Conservation (phyloP, 1,139 yeast genomes). For the Meyerozyma carpophila region DNA sequence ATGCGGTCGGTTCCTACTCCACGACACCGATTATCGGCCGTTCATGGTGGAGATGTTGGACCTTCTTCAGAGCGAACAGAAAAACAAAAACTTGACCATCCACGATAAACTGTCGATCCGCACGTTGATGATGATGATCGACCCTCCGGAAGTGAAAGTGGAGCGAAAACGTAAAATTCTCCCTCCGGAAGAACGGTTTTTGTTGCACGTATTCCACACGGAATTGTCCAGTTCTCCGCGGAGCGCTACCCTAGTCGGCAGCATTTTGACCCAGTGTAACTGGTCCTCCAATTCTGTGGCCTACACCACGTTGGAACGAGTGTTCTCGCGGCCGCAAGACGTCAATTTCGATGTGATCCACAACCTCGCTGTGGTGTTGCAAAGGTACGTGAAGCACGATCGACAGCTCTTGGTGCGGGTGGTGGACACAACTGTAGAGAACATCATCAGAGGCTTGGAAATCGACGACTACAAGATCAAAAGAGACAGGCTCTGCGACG, state of each 20-base stretch:
- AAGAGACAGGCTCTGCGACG: conserved; percentile 58
- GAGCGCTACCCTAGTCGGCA: background rate
- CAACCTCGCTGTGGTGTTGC: conserved; percentile 45
- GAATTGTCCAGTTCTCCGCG: background rate
- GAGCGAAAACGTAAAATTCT: conserved; percentile 10
- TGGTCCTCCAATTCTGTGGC: background rate
- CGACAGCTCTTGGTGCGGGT: conserved; percentile 38
- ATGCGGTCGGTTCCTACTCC: conserved; percentile 63
- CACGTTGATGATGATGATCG: conserved; percentile 52
- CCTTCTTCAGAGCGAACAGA: conserved; percentile 47
- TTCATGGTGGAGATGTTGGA: conserved; percentile 62
- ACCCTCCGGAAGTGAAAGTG: conserved; percentile 47
- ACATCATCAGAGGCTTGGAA: conserved; percentile 62
- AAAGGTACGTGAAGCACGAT: conserved; percentile 27
- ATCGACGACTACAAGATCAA: conserved; percentile 54
- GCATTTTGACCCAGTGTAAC: background rate
- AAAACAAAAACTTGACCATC: conserved; percentile 40
- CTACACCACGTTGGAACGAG: background rate
- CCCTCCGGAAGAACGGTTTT: conserved; percentile 43
- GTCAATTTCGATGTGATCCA: conserved; percentile 52
- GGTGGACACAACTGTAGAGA: conserved; percentile 65
- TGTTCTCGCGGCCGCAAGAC: conserved; percentile 45
- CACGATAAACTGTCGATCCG: conserved; percentile 58
- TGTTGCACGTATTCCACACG: conserved; percentile 11
- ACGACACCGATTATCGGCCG: conserved; percentile 55